A percentile compares a stretch with the other conserved stretches of the same genome.
Evolutionary conservation across 257 asterid species (phyloP).

Genomic region (Fraxinus pennsylvanica): DNA sequence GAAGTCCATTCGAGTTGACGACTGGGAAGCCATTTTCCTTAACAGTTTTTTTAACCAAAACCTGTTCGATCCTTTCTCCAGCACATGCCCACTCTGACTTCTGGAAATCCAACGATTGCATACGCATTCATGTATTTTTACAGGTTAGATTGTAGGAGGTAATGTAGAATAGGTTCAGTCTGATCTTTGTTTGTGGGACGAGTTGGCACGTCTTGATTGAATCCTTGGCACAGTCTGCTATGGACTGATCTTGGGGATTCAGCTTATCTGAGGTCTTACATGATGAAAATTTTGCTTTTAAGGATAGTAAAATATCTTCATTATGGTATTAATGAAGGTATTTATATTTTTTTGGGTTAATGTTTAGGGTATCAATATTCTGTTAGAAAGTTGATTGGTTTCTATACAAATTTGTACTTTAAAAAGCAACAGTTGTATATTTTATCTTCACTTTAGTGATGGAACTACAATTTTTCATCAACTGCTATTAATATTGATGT

Average conservation of each 20-base stretch:
- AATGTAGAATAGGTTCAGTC: not conserved
- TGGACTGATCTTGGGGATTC: not conserved
- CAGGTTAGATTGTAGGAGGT: conserved; percentile 29
- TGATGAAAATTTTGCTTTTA: not conserved
- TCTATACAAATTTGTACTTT: not conserved
- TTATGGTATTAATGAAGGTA: not conserved
- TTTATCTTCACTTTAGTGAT: not conserved
- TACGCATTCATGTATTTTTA: conserved; percentile 17
- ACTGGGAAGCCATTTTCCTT: conserved; percentile 13
- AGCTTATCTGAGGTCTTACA: not conserved
- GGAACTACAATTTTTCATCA: not conserved
- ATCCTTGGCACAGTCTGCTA: not conserved
- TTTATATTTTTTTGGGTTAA: conserved; percentile 12
- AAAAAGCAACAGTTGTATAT: conserved; percentile 25
- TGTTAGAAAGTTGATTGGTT: conserved; percentile 24
- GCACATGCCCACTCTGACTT: conserved; percentile 4
- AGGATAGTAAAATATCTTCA: not conserved
- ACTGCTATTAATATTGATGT: not conserved
- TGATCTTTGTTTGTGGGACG: not conserved
- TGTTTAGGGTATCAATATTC: conserved; percentile 17
- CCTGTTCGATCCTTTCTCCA: conserved; percentile 6
- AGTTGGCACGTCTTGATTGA: not conserved
- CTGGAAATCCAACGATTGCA: conserved; percentile 20
- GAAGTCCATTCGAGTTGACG: conserved; percentile 23
- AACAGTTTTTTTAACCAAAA: not conserved